Conservation (phyloP, 1,284 basidiomycete species). For the Mycosarcoma mackinlayi region DNA sequence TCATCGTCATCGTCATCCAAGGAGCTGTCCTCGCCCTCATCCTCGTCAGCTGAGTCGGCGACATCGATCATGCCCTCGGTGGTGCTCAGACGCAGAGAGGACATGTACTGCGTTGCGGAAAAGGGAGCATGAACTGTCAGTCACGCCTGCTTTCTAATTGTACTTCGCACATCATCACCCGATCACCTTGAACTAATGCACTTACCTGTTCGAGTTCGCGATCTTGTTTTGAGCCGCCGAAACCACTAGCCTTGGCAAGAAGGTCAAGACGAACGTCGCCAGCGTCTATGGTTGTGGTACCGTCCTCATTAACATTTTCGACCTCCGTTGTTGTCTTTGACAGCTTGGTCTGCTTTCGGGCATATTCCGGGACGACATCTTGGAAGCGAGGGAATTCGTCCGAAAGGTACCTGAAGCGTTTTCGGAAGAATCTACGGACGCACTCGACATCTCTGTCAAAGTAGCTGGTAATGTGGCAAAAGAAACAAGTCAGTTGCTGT, state of each 20-base stretch:
- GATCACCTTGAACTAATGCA: not conserved
- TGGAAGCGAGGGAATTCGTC: constrained; percentile 77
- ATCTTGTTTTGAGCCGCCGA: constrained; percentile 50
- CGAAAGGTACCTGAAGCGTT: constrained; percentile 92
- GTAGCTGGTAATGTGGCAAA: constrained; percentile 75
- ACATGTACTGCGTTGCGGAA: constrained; percentile 39
- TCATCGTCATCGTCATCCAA: constrained; percentile 25
- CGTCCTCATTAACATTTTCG: constrained; percentile 7
- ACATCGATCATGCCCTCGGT: constrained; percentile 42
- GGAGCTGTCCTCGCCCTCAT: constrained; percentile 11
- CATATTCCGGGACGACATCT: constrained; percentile 49
- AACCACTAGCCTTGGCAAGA: constrained; percentile 62
- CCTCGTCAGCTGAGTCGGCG: constrained; percentile 24
- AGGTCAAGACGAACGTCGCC: constrained; percentile 53
- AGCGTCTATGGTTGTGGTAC: not conserved
- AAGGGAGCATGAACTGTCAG: not conserved
- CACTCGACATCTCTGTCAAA: constrained; percentile 98
- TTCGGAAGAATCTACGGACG: constrained; percentile 90
- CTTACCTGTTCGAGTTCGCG: constrained; percentile 55
- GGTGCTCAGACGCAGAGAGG: constrained; percentile 40
- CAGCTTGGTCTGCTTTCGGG: constrained; percentile 31
- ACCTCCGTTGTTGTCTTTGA: constrained; percentile 20
- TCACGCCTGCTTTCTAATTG: too few species aligned
- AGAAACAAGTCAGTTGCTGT: not conserved
- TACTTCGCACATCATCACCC: too few species aligned